Evolutionary conservation across 2,329 filamentous ascomycete species (phyloP).

Genomic region (Pseudocercospora crystallina): DNA sequence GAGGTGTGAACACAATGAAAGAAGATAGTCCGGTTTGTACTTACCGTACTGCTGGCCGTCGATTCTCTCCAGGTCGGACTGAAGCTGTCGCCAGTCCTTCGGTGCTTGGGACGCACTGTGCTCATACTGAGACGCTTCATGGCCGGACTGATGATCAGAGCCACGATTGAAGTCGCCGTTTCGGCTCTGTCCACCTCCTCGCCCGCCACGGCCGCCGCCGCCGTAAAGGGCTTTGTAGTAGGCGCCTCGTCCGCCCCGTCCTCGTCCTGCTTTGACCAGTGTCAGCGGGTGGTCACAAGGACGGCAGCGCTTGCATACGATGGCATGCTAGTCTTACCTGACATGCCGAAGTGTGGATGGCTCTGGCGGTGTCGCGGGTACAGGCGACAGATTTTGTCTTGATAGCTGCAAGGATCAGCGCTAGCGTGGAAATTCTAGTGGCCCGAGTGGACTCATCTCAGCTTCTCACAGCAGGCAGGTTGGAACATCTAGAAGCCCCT

Average conservation of each 20-base stretch:
- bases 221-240: slow-evolving; percentile 33
- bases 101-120: background rate
- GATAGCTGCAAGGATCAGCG: background rate
- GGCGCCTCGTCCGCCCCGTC: slow-evolving; percentile 31
- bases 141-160: slow-evolving; percentile 2
- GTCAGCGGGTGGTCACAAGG: slow-evolving; percentile 6
- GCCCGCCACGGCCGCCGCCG: slow-evolving; percentile 20
- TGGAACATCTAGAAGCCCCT: no score
- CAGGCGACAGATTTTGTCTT: background rate
- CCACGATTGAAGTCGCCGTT: background rate
- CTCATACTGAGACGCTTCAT: background rate
- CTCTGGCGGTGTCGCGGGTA: background rate
- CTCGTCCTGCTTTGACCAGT: slow-evolving; percentile 12
- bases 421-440: background rate
- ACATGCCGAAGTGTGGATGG: slow-evolving; percentile 8
- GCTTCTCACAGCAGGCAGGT: no score
- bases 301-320: background rate
- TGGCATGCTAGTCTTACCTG: slow-evolving; percentile 14
- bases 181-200: slow-evolving; percentile 5
- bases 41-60: slow-evolving; percentile 35
- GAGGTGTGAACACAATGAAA: background rate
- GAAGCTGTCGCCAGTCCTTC: slow-evolving; percentile 28
- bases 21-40: background rate
- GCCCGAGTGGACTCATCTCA: no score
- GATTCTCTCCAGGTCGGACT: slow-evolving; percentile 26